phyloP scores from a whole-genome alignment of 768 basidiomycete genomes.

The Lactifluus piperatus region DNA sequence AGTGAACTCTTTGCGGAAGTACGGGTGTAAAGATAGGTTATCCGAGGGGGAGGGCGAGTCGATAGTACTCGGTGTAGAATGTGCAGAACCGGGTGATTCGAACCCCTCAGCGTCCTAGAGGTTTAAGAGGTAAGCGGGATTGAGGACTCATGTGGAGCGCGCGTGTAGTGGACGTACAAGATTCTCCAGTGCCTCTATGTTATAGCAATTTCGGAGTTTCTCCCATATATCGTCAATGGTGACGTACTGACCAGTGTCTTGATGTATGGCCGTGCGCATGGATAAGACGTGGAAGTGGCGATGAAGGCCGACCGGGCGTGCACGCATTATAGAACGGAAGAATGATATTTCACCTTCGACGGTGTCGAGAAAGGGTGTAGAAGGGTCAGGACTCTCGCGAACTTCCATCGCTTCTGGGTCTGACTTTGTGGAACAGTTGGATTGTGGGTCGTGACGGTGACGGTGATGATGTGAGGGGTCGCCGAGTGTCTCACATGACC shows the following conservation, averaged over 20 bases:
- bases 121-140: neutral
- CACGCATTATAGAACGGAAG: constrained; percentile 73
- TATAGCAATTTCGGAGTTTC: constrained; percentile 63
- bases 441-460: no score
- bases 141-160: neutral
- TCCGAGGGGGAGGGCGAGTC: constrained; percentile 62
- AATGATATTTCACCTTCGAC: constrained; percentile 81
- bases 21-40: constrained; percentile 60
- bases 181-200: constrained; percentile 65
- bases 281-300: constrained; percentile 74
- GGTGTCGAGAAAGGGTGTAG: constrained; percentile 39
- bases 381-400: constrained; percentile 10
- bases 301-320: constrained; percentile 77
- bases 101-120: constrained; percentile 20
- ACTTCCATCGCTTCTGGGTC: neutral
- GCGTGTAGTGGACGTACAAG: constrained; percentile 38
- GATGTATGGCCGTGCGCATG: constrained; percentile 61
- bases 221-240: constrained; percentile 61
- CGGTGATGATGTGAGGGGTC: neutral
- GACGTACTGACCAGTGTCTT: constrained; percentile 58
- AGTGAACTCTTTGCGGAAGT: constrained; percentile 61
- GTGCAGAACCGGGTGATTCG: constrained; percentile 35
- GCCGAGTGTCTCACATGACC: no score
- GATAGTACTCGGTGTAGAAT: constrained; percentile 38
- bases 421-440: neutral